Evolutionary conservation across 2,329 filamentous ascomycete species (phyloP).

Genomic region (Penicillium polonicum): DNA sequence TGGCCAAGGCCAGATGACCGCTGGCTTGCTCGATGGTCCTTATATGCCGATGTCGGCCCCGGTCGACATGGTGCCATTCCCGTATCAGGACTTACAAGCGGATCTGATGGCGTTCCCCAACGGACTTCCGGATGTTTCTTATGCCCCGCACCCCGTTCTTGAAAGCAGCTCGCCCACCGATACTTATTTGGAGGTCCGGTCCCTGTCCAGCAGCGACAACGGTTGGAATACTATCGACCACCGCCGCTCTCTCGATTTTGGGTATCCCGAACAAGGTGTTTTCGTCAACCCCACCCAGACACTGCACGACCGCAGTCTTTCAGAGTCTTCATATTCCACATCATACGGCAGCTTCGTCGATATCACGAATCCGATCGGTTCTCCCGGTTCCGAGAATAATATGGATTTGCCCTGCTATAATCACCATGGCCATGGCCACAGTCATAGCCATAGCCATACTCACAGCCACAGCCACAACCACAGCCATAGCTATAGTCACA

Average conservation of each 20-base stretch:
- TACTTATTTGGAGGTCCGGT: conserved; percentile 81
- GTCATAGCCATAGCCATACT: conserved; percentile 3
- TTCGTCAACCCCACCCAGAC: conserved; percentile 94
- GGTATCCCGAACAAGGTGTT: conserved; percentile 59
- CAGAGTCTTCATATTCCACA: conserved; percentile 76
- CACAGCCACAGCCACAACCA: conserved; percentile 10
- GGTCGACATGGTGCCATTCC: conserved; percentile 65
- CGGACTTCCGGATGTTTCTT: conserved; percentile 49
- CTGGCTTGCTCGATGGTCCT: conserved; percentile 61
- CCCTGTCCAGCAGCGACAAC: conserved; percentile 79
- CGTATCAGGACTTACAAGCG: conserved; percentile 77
- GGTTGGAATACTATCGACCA: conserved; percentile 82
- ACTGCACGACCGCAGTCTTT: conserved; percentile 80
- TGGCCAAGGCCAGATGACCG: conserved; percentile 63
- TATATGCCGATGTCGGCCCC: conserved; percentile 57
- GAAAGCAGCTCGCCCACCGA: conserved; percentile 68
- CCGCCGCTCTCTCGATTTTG: conserved; percentile 69
- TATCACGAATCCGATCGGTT: conserved; percentile 75
- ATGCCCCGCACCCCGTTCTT: conserved; percentile 43
- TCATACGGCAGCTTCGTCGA: conserved; percentile 81
- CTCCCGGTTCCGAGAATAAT: conserved; percentile 75
- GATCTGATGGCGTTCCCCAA: conserved; percentile 61
- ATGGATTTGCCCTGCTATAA: conserved; percentile 53
- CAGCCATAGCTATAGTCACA: conserved; percentile 7
- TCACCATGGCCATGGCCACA: conserved; percentile 25